Percentiles rank a stretch among this genome's conserved stretches.
Evolutionary conservation across 169 alveolate genomes (phyloP).

Genomic region (Neospora caninum): DNA sequence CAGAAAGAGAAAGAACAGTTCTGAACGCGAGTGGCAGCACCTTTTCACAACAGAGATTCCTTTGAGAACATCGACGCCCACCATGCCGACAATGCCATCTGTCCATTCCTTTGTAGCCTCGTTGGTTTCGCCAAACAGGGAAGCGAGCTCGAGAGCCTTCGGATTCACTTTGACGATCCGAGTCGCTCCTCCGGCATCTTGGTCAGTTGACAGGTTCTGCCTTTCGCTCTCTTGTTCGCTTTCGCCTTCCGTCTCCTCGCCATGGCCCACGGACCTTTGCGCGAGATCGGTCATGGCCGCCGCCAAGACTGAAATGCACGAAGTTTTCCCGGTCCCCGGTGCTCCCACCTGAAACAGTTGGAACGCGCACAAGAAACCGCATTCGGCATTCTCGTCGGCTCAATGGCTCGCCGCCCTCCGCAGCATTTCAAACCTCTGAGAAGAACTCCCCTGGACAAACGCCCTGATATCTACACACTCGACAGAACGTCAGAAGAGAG

Average conservation of each 20-base stretch:
- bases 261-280: not conserved
- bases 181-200: not conserved
- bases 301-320: conserved; percentile 40
- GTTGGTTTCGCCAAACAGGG: conserved; percentile 92
- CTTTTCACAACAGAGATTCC: too few relatives aligned
- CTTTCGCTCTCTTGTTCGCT: not conserved
- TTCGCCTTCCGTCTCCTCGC: not conserved
- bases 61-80: too few relatives aligned
- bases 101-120: conserved; percentile 94
- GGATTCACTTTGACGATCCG: conserved; percentile 85
- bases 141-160: conserved; percentile 91
- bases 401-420: too few relatives aligned
- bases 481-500: too few relatives aligned
- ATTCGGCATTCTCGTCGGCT: too few relatives aligned
- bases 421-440: too few relatives aligned
- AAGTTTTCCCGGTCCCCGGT: conserved; percentile 57
- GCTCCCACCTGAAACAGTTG: conserved; percentile 51
- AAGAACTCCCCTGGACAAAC: too few relatives aligned
- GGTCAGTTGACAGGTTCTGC: not conserved
- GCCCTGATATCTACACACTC: too few relatives aligned
- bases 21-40: too few relatives aligned
- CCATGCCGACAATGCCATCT: conserved; percentile 92
- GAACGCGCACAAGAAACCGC: too few relatives aligned
- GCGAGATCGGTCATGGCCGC: conserved; percentile 35
- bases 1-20: too few relatives aligned